Conservation (phyloP, 139 green algal genomes). For the Astrephomene gubernaculifera region DNA sequence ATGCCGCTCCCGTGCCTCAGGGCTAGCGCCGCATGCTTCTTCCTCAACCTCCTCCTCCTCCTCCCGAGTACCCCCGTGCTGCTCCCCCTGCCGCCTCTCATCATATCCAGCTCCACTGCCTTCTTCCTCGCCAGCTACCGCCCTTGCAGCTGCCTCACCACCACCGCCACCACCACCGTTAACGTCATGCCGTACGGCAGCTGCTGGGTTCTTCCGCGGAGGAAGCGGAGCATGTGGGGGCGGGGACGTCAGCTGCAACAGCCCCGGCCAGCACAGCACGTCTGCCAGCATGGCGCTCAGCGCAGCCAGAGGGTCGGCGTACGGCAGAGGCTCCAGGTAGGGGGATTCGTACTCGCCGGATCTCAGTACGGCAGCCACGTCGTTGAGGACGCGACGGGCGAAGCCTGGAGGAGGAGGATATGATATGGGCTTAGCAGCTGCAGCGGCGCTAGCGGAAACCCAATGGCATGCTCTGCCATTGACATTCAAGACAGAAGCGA, state of each 20-base stretch:
- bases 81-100: background rate
- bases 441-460: no score
- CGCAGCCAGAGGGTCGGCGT: slow-evolving; percentile 22
- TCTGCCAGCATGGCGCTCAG: background rate
- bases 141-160: background rate
- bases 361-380: background rate
- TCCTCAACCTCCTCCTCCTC: background rate
- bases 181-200: background rate
- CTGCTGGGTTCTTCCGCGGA: background rate
- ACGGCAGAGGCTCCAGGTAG: slow-evolving; percentile 22
- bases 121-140: background rate
- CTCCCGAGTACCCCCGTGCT: background rate
- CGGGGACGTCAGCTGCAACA: slow-evolving; percentile 7
- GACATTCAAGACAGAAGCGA: no score
- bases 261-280: slow-evolving; percentile 32
- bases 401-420: slow-evolving; percentile 7
- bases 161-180: background rate
- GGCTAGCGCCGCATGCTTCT: background rate
- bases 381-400: background rate
- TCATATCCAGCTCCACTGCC: background rate
- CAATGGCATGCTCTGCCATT: no score
- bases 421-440: no score
- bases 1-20: background rate
- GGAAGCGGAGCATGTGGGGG: no score
- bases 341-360: slow-evolving; percentile 26